Conservation (phyloP, 805 yeast species). For the Teunomyces tritomae region DNA sequence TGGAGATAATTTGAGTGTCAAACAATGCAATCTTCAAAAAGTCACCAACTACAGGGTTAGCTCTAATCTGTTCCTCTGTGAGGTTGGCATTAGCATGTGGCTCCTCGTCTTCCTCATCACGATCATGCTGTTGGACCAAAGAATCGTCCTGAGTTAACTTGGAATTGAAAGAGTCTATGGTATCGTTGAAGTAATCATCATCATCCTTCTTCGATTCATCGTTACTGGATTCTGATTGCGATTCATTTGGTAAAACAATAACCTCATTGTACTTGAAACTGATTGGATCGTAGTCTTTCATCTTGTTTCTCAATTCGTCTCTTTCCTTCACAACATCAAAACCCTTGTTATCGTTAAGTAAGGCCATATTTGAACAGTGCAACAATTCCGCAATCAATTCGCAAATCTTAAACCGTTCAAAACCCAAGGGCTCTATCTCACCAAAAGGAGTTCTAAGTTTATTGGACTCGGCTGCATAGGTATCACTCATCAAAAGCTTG, state of each 20-base stretch:
- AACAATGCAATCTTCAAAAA: conserved; percentile 38
- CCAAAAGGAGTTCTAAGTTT: conserved; percentile 25
- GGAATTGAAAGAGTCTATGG: conserved; percentile 37
- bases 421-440: conserved; percentile 40
- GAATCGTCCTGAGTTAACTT: conserved; percentile 20
- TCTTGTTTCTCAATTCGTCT: conserved; percentile 35
- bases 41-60: conserved; percentile 45
- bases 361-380: conserved; percentile 48
- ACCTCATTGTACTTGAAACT: conserved; percentile 46
- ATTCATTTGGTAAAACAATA: conserved; percentile 31
- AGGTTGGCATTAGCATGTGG: conserved; percentile 44
- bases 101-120: conserved; percentile 36
- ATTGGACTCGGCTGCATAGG: conserved; percentile 13
- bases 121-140: conserved; percentile 17
- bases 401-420: conserved; percentile 45
- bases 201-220: conserved; percentile 8
- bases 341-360: conserved; percentile 44
- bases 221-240: conserved; percentile 7
- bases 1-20: conserved; percentile 43
- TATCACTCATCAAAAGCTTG: conserved; percentile 26
- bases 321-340: conserved; percentile 39
- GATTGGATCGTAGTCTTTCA: conserved; percentile 43
- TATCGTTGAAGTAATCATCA: conserved; percentile 21
- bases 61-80: conserved; percentile 41
- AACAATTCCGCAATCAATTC: conserved; percentile 46